Base-by-base conservation (phyloP, 495 filamentous ascomycete species). In the Bryoglossum gracile region DNA sequence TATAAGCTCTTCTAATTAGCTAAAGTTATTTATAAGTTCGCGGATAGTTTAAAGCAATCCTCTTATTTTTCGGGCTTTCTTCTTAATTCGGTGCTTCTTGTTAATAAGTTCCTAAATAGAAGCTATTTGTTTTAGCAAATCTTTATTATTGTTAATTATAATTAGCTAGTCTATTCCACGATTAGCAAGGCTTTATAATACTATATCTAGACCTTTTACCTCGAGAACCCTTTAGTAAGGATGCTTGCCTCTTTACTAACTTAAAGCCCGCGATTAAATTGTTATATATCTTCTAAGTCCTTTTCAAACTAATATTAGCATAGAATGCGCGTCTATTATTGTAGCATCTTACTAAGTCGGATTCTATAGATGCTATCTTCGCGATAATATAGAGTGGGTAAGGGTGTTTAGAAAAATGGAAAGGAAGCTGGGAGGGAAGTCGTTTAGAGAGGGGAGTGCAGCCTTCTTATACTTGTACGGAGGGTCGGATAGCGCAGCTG, bases 221-320 rank as follows among this genome's bases (percentile, higher is more conserved):
- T n/a, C n/a, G n/a, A n/a, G n/a, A 32, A 32, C 28, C n/a, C 28
- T 32, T 13, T 32, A 32, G 28, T n/a, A n/a, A n/a, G n/a, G n/a
- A n/a, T n/a, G n/a, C n/a, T n/a, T n/a, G n/a, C n/a, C n/a, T n/a
- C n/a, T n/a, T n/a, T n/a, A n/a, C n/a, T n/a, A n/a, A n/a, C n/a
- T n/a, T n/a, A n/a, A n/a, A n/a, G n/a, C n/a, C n/a, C n/a, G n/a
- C n/a, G n/a, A n/a, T n/a, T n/a, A n/a, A n/a, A n/a, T n/a, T n/a
- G n/a, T n/a, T n/a, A 32, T 32, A 6, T 13, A 6, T 13, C 28
- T 45, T 19, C 14, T 42, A 22, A 24, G 38, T 43, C 19, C 22
- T 43, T 40, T 51, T 51, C 18, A 51, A 51, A 51, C 49, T 21
- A 51, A 51, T 51, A 17, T 51, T 51, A 14, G 49, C 19, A 51